Percentiles rank a stretch among this genome's conserved stretches.
Evolutionary conservation across 106 monocot genomes (phyloP).

Genomic region (Dioscorea zingiberensis): DNA sequence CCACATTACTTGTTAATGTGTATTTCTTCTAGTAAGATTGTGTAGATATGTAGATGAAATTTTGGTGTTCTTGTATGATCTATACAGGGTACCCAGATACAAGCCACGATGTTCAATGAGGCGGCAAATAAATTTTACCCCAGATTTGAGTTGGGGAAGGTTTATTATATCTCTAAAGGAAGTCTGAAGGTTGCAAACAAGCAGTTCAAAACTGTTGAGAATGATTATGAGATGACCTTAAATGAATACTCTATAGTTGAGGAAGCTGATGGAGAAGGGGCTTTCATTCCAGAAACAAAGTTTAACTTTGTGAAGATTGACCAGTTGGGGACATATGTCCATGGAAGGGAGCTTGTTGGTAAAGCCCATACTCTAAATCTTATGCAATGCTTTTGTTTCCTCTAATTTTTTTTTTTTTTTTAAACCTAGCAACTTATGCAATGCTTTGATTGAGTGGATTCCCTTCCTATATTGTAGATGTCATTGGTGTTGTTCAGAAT

Average conservation of each 20-base stretch:
- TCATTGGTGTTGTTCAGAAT: constrained; percentile 74
- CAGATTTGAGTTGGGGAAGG: constrained; percentile 88
- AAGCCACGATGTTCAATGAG: constrained; percentile 43
- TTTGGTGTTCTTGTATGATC: background rate
- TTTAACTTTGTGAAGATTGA: constrained; percentile 89
- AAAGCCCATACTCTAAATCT: constrained; percentile 1
- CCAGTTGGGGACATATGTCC: constrained; percentile 69
- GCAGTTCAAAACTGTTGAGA: constrained; percentile 83
- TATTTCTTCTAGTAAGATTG: background rate
- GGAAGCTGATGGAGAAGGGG: constrained; percentile 58
- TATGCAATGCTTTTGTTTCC: background rate
- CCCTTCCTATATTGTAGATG: constrained; percentile 30
- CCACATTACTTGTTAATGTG: no score
- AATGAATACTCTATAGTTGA: constrained; percentile 94
- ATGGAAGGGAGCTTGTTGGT: constrained; percentile 86
- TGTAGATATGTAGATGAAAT: background rate
- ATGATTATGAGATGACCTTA: constrained; percentile 96
- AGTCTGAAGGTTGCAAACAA: constrained; percentile 82
- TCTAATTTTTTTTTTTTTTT: background rate
- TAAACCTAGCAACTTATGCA: background rate
- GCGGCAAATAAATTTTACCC: constrained; percentile 53
- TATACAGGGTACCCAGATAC: constrained; percentile 92
- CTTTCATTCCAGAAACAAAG: constrained; percentile 72
- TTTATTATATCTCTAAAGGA: constrained; percentile 66
- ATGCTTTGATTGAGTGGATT: background rate